phyloP scores from a whole-genome alignment of 345 rosid species.

The Draba incana region DNA sequence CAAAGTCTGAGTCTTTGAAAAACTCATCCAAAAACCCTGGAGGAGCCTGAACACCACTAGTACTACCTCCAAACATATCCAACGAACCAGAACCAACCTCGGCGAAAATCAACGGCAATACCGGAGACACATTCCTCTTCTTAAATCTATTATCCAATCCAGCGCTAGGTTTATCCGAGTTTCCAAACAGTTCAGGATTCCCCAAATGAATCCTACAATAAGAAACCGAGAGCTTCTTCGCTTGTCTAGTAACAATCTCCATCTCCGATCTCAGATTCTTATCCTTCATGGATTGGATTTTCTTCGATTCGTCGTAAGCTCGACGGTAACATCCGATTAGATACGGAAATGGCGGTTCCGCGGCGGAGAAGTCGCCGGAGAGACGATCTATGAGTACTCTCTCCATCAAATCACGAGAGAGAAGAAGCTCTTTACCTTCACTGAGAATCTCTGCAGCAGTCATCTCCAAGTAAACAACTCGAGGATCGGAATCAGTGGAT shows the following conservation, averaged over 20 bases:
- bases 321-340: conserved; percentile 80
- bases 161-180: conserved; percentile 24
- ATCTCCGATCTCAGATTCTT: conserved; percentile 63
- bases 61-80: conserved; percentile 61
- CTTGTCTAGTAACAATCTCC: conserved; percentile 64
- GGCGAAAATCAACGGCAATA: conserved; percentile 69
- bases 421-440: conserved; percentile 70
- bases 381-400: conserved; percentile 83
- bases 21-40: conserved; percentile 87
- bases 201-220: conserved; percentile 79
- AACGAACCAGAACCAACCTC: conserved; percentile 56
- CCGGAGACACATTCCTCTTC: conserved; percentile 55
- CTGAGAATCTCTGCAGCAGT: conserved; percentile 96
- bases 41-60: conserved; percentile 57
- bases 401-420: conserved; percentile 78
- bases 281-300: conserved; percentile 84
- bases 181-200: conserved; percentile 68
- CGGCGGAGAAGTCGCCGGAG: conserved; percentile 60
- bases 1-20: conserved; percentile 76
- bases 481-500: conserved; percentile 49
- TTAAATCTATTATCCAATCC: conserved; percentile 18
- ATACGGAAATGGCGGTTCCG: conserved; percentile 69
- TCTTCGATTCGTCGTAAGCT: conserved; percentile 76
- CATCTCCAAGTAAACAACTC: conserved; percentile 69
- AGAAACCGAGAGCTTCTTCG: conserved; percentile 69